phyloP scores from a whole-genome alignment of 306 rosid species.

The Dicorynia guianensis region DNA sequence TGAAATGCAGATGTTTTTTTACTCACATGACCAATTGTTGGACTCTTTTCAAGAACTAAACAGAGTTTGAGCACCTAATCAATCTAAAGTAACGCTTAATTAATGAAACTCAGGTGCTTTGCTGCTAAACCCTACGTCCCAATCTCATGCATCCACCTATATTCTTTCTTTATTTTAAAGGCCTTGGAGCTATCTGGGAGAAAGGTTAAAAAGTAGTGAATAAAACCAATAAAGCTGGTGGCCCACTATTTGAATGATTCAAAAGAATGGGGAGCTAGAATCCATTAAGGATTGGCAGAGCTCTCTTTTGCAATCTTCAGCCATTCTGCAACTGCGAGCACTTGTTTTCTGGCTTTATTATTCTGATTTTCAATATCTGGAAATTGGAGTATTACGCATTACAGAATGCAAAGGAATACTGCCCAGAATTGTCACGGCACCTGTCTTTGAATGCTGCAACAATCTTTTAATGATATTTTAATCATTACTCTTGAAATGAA shows the following conservation, averaged over 20 bases:
- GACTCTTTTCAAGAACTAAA: slow-evolving; percentile 22
- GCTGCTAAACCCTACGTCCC: slow-evolving; percentile 31
- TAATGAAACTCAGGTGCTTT: slow-evolving; percentile 7
- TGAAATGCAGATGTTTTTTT: slow-evolving; percentile 4
- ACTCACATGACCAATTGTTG: slow-evolving; percentile 26
- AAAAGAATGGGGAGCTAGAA: slow-evolving; percentile 61
- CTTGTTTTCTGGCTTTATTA: slow-evolving; percentile 44
- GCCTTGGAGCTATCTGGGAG: slow-evolving; percentile 45
- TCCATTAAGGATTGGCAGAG: slow-evolving; percentile 68
- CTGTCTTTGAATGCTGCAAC: slow-evolving; percentile 55
- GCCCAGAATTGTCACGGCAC: slow-evolving; percentile 36
- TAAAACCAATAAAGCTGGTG: slow-evolving; percentile 53
- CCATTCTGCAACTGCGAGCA: slow-evolving; percentile 41
- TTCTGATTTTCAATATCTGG: slow-evolving; percentile 63
- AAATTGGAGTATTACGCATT: slow-evolving; percentile 71
- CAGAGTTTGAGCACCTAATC: slow-evolving; percentile 28
- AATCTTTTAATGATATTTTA: slow-evolving; percentile 56
- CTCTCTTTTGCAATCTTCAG: slow-evolving; percentile 51
- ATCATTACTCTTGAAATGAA: slow-evolving; percentile 28
- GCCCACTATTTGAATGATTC: slow-evolving; percentile 74
- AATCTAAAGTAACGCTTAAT: slow-evolving; percentile 24
- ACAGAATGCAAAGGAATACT: slow-evolving; percentile 47
- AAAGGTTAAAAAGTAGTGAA: slow-evolving; percentile 56
- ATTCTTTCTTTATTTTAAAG: slow-evolving; percentile 41
- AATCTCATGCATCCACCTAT: slow-evolving; percentile 46